Conservation (phyloP, 2,329 filamentous ascomycete genomes). For the Hortaea sp. region DNA sequence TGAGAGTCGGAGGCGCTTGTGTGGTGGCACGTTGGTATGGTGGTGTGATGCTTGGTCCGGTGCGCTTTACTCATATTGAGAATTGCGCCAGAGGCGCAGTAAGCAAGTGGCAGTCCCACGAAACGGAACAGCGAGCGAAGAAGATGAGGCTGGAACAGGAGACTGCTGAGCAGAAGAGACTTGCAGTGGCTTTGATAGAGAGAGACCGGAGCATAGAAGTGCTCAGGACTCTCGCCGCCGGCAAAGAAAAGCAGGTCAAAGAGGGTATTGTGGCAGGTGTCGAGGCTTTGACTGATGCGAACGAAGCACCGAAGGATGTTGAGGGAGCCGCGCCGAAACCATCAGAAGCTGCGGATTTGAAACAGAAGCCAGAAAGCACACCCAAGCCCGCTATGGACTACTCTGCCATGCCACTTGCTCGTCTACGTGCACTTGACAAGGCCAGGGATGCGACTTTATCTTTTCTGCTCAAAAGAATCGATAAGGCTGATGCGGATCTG, state of each 20-base stretch:
- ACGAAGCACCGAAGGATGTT: not conserved
- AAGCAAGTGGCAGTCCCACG: slow-evolving; percentile 28
- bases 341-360: not conserved
- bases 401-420: slow-evolving; percentile 29
- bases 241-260: slow-evolving; percentile 33
- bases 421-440: slow-evolving; percentile 35
- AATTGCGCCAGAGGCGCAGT: slow-evolving; percentile 39
- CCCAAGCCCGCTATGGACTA: slow-evolving; percentile 28
- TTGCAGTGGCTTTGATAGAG: slow-evolving; percentile 33
- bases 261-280: slow-evolving; percentile 8
- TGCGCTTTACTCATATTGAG: slow-evolving; percentile 45
- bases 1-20: slow-evolving; percentile 35
- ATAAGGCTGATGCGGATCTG: slow-evolving; percentile 35
- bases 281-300: slow-evolving; percentile 5
- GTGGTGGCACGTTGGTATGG: slow-evolving; percentile 48
- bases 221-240: slow-evolving; percentile 35
- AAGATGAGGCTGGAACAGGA: slow-evolving; percentile 26
- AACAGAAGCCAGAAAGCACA: not conserved
- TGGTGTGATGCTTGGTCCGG: slow-evolving; percentile 42
- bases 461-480: slow-evolving; percentile 44
- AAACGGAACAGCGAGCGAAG: slow-evolving; percentile 20
- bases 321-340: not conserved
- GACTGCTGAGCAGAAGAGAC: slow-evolving; percentile 23
- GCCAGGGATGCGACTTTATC: slow-evolving; percentile 44
- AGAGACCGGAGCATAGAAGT: slow-evolving; percentile 40